Percentiles rank a stretch among this genome's conserved stretches.
phyloP scores from a whole-genome alignment of 1,139 yeast genomes.

The Casaregolazyma suthepensis region DNA sequence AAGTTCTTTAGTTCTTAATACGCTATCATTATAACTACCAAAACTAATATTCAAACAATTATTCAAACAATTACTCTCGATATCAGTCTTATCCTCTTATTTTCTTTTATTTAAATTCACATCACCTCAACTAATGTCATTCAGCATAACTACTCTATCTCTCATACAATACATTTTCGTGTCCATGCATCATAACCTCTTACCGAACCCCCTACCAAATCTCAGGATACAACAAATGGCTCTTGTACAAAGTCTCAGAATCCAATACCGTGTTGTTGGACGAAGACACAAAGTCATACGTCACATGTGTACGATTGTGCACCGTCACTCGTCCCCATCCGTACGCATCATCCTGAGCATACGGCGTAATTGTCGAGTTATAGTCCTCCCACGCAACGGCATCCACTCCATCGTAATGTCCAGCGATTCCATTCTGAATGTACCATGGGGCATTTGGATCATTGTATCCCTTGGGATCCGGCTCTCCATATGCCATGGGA shows the following conservation, averaged over 20 bases:
- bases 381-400: too few relatives aligned
- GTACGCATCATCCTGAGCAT: constrained; percentile 14
- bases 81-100: too few relatives aligned
- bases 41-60: too few relatives aligned
- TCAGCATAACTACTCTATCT: too few relatives aligned
- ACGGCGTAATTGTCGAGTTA: constrained; percentile 2
- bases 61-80: too few relatives aligned
- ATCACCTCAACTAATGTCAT: too few relatives aligned
- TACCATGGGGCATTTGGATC: constrained; percentile 29
- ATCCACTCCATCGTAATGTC: constrained; percentile 29
- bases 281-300: constrained; percentile 33
- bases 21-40: too few relatives aligned
- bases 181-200: too few relatives aligned
- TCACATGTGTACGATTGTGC: constrained; percentile 47
- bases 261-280: constrained; percentile 39
- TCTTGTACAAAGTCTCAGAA: constrained; percentile 24
- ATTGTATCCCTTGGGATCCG: constrained; percentile 27
- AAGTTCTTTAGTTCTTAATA: too few relatives aligned
- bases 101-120: too few relatives aligned
- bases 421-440: constrained; percentile 29
- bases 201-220: not conserved
- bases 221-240: constrained; percentile 8
- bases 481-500: constrained; percentile 22
- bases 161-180: not conserved
- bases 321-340: constrained; percentile 39